Base-by-base conservation (phyloP, 2,329 filamentous ascomycete genomes). In the Aspergillus udagawae region DNA sequence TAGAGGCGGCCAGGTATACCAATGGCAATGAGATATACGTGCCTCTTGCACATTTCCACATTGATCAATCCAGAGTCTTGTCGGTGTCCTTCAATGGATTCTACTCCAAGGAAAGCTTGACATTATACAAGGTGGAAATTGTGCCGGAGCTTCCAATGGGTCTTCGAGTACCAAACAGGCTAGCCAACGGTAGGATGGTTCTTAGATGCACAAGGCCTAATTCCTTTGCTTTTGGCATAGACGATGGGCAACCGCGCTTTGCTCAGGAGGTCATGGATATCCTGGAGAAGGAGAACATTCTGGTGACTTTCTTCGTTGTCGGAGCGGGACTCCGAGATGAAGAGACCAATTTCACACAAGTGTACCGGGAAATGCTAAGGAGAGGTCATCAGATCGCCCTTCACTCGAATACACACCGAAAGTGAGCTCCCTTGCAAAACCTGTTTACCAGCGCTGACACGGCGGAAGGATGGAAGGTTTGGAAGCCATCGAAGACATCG, bases 291-390 rank as follows among this genome's bases (percentile, higher is more conserved):
- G 86, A 85, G 52, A 70, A 76, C 54, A 85, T 89, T 64, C 81
- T 84, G 62, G 86, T 88, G 3, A 90, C 87, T 1, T 89, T 90
- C 72, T 90, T 90, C 75, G 87, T 86, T 38, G 85, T 89, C 47
- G 86, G 86, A 9, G 79, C 81, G 1, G 84, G 86, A 1, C 77
- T 90, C 0, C 75, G 83, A 17, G 84, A 88, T 66, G 58, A 67
- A 2, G 73, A 76, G 21, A 86, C 83, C 21, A 88, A 87, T 65
- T 79, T 89, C 52, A 84, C 83, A 25, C 78, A 76, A 47, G 81
- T 88, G 25, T 89, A 90, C 75, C 77, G 76, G 57, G 83, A 86
- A 69, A 87, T 89, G 85, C 68, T 81, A 45, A 65, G 71, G 12
- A 78, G 79, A 20, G 86, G 87, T 3, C 86, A 89, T 75, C 86